Conservation (phyloP, 106 monocot species). For the Allium fistulosum region DNA sequence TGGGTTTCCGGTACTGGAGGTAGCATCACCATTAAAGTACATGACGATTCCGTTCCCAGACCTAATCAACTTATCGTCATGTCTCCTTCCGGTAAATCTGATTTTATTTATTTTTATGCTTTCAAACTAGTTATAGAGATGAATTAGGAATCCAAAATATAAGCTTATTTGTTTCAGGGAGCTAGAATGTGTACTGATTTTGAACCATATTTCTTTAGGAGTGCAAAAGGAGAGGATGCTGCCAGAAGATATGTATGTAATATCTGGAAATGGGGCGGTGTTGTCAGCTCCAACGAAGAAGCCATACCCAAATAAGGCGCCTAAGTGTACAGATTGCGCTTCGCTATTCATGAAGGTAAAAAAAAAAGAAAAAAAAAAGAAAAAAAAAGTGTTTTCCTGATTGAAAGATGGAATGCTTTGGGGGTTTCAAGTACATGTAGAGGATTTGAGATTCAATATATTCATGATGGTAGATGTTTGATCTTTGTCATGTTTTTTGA, state of each 20-base stretch:
- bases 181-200: neutral
- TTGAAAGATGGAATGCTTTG: no score
- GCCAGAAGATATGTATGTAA: constrained; percentile 90
- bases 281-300: constrained; percentile 40
- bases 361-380: no score
- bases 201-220: constrained; percentile 24
- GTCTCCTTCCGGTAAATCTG: constrained; percentile 76
- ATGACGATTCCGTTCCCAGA: constrained; percentile 69
- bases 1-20: constrained; percentile 99
- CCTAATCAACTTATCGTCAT: constrained; percentile 88
- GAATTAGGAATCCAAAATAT: no score
- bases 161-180: neutral
- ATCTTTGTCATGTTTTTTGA: no score
- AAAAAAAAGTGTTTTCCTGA: no score
- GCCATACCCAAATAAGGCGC: constrained; percentile 56
- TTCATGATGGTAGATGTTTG: no score
- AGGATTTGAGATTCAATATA: no score
- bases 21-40: constrained; percentile 96
- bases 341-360: constrained; percentile 89
- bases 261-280: constrained; percentile 47
- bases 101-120: neutral
- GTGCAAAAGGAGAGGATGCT: constrained; percentile 99
- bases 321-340: constrained; percentile 87
- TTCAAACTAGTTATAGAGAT: neutral
- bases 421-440: no score